Percentiles rank a stretch among this genome's conserved stretches.
These are phyloP conservation scores for Abrus pulchellus DNA, from an alignment of 306 rosid species.

Conservation along the genomic window DNA sequence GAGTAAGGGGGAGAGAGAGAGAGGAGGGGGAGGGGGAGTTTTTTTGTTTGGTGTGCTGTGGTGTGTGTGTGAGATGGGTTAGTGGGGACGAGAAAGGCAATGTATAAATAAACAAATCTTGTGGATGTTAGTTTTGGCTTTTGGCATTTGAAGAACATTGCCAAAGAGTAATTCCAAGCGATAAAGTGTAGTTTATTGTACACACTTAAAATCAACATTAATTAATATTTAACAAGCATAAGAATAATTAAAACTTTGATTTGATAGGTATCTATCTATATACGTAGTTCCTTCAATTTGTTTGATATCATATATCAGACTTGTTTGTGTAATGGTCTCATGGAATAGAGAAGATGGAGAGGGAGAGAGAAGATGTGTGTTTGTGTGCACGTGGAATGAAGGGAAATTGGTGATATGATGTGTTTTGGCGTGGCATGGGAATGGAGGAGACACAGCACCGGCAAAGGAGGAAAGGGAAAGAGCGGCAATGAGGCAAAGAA, in stretches of 20 bases:
- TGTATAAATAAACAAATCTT: constrained; percentile 55
- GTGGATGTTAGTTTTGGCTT: constrained; percentile 36
- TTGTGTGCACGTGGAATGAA: constrained; percentile 45
- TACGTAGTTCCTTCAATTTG: neutral
- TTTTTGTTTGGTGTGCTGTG: constrained; percentile 41
- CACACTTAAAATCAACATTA: neutral
- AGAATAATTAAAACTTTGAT: neutral
- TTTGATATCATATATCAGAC: neutral
- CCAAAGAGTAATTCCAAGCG: neutral
- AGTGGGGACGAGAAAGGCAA: constrained; percentile 56
- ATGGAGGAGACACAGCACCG: constrained; percentile 73
- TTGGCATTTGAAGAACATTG: neutral
- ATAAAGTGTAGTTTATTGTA: neutral
- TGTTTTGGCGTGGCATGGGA: constrained; percentile 63
- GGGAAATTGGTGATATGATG: constrained; percentile 44
- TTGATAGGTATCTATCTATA: too few species aligned
- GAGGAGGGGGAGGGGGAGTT: constrained; percentile 23
- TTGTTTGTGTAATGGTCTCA: neutral
- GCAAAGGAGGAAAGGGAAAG: constrained; percentile 71
- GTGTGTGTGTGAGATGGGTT: constrained; percentile 47
- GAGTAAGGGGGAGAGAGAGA: constrained; percentile 32
- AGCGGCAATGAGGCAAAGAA: constrained; percentile 35
- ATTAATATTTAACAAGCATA: too few species aligned
- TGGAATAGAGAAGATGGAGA: constrained; percentile 7
- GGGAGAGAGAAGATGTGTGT: neutral